phyloP scores from a whole-genome alignment of 805 yeast species.

The Blastobotrys peoriensis region DNA sequence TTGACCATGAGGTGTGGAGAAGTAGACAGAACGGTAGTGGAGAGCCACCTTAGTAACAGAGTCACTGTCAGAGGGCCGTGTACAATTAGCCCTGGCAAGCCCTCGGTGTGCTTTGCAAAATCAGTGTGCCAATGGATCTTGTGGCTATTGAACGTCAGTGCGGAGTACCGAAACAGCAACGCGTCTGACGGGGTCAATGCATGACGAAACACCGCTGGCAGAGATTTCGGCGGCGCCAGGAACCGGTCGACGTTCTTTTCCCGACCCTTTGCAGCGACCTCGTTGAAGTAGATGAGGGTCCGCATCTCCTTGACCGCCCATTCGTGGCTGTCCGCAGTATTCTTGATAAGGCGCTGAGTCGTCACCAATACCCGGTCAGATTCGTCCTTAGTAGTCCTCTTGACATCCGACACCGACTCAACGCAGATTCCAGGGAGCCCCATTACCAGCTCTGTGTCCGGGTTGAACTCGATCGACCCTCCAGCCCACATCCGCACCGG shows the following conservation, averaged over 20 bases:
- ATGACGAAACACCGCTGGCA: slow-evolving; percentile 17
- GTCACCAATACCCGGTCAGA: slow-evolving; percentile 43
- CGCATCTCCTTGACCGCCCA: slow-evolving; percentile 47
- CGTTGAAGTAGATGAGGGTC: slow-evolving; percentile 53
- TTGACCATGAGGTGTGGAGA: slow-evolving; percentile 20
- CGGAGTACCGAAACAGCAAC: slow-evolving; percentile 58
- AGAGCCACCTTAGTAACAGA: slow-evolving; percentile 49
- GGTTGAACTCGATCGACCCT: slow-evolving; percentile 48
- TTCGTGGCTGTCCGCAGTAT: slow-evolving; percentile 17
- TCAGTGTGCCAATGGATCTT: slow-evolving; percentile 65
- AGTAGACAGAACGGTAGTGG: slow-evolving; percentile 15
- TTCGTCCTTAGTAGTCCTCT: slow-evolving; percentile 11
- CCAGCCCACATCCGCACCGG: slow-evolving; percentile 73
- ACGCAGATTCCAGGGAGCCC: slow-evolving; percentile 41
- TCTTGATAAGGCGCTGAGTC: slow-evolving; percentile 44
- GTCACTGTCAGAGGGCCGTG: slow-evolving; percentile 81
- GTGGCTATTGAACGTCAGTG: slow-evolving; percentile 78
- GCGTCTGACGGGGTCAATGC: slow-evolving; percentile 35
- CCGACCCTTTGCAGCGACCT: slow-evolving; percentile 21
- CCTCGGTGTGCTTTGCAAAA: slow-evolving; percentile 51
- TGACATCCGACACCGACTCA: slow-evolving; percentile 41
- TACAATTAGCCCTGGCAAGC: slow-evolving; percentile 54
- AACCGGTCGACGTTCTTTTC: slow-evolving; percentile 16
- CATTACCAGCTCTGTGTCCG: slow-evolving; percentile 28
- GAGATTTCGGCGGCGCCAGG: slow-evolving; percentile 17